These are phyloP conservation scores for Pleurotus ostreatus DNA, from an alignment of 768 basidiomycete genomes.

Conservation along the genomic window DNA sequence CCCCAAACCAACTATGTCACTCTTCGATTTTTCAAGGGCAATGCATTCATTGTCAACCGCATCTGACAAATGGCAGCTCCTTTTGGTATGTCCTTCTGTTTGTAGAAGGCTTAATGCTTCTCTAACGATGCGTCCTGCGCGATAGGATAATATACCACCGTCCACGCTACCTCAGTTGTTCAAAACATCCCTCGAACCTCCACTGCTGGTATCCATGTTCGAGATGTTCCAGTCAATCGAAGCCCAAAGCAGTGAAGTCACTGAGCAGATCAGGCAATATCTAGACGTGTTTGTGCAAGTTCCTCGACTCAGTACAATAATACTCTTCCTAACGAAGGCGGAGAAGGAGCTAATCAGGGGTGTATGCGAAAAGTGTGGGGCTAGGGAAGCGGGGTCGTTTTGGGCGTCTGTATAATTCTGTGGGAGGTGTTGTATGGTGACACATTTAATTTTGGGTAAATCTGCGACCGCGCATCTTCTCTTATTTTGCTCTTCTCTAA, in stretches of 20 bases:
- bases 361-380: constrained; percentile 41
- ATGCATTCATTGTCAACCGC: constrained; percentile 46
- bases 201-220: constrained; percentile 55
- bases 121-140: not conserved
- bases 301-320: constrained; percentile 59
- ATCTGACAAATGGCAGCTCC: constrained; percentile 50
- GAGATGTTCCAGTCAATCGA: constrained; percentile 39
- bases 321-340: constrained; percentile 52
- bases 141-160: constrained; percentile 49
- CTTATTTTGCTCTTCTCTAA: no score
- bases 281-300: constrained; percentile 50
- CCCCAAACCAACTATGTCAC: constrained; percentile 32
- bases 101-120: not conserved
- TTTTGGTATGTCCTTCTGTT: constrained; percentile 43
- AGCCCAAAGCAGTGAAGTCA: constrained; percentile 8
- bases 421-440: no score
- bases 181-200: constrained; percentile 66
- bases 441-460: no score
- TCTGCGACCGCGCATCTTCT: no score
- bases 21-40: constrained; percentile 59
- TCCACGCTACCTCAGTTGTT: constrained; percentile 56
- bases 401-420: not conserved
- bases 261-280: constrained; percentile 32
- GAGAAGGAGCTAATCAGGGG: constrained; percentile 48
- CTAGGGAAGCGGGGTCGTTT: constrained; percentile 9